phyloP scores from a whole-genome alignment of 495 filamentous ascomycete genomes.

The Lepraria neglecta region DNA sequence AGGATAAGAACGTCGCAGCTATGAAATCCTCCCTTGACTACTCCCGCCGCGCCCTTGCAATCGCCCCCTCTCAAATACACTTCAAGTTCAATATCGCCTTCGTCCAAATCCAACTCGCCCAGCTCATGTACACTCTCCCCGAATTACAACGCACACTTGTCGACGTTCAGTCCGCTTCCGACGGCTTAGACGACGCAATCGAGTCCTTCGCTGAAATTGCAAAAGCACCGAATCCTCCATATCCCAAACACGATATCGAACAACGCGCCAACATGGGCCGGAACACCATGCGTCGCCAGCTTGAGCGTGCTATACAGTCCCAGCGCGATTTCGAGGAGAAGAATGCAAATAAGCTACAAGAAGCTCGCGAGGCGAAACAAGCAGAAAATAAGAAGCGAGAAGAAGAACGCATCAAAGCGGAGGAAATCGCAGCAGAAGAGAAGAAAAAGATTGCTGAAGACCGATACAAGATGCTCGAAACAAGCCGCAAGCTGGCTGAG shows the following conservation, averaged over 20 bases:
- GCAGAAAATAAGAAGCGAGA: conserved; percentile 68
- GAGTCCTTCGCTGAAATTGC: conserved; percentile 75
- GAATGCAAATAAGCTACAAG: conserved; percentile 75
- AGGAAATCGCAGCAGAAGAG: conserved; percentile 60
- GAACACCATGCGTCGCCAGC: conserved; percentile 85
- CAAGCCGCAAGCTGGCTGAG: conserved; percentile 63
- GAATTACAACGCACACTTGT: conserved; percentile 69
- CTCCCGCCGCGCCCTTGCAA: conserved; percentile 72
- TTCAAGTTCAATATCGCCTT: conserved; percentile 98
- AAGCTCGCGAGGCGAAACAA: conserved; percentile 68
- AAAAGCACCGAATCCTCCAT: conserved; percentile 75
- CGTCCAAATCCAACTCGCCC: conserved; percentile 87
- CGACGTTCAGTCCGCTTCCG: conserved; percentile 69
- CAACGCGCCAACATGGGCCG: conserved; percentile 94
- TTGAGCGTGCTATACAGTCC: conserved; percentile 72
- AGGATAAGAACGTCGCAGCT: conserved; percentile 68
- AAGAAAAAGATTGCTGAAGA: conserved; percentile 76
- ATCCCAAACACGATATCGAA: conserved; percentile 82
- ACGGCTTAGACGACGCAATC: conserved; percentile 87
- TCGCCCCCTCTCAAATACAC: conserved; percentile 76
- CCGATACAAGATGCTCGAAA: conserved; percentile 67
- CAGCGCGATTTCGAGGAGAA: conserved; percentile 90
- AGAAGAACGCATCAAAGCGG: conserved; percentile 58
- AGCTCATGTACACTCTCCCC: conserved; percentile 64
- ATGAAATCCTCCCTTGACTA: conserved; percentile 85